Percentiles rank a stretch among this genome's conserved stretches.
These are phyloP conservation scores for Aspergillus brasiliensis DNA, from an alignment of 2,329 filamentous ascomycete genomes.

Conservation along the genomic window DNA sequence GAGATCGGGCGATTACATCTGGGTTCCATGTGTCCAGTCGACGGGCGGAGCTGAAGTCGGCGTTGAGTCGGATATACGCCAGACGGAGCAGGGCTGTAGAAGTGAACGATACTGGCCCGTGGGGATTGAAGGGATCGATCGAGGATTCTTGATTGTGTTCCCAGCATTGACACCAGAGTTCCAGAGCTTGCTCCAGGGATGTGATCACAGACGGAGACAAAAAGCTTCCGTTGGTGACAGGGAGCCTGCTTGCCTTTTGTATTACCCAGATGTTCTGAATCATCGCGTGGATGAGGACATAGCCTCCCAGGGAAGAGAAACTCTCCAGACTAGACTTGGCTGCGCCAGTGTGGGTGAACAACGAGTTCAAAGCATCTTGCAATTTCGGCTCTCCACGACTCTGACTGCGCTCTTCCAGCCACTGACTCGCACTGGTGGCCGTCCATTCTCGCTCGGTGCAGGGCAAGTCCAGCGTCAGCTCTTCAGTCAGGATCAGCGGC, in stretches of 20 bases:
- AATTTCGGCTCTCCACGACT: conserved; percentile 29
- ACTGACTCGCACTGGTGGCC: conserved; percentile 24
- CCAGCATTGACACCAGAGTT: conserved; percentile 41
- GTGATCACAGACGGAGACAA: conserved; percentile 28
- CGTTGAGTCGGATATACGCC: conserved; percentile 38
- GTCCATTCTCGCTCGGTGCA: conserved; percentile 39
- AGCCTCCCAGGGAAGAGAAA: conserved; percentile 36
- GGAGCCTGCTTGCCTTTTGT: conserved; percentile 34
- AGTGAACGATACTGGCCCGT: conserved; percentile 38
- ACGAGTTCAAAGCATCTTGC: conserved; percentile 29
- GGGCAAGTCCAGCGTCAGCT: conserved; percentile 33
- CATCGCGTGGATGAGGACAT: conserved; percentile 36
- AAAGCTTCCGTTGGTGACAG: conserved; percentile 23
- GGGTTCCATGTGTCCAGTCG: conserved; percentile 37
- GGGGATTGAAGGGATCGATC: conserved; percentile 36
- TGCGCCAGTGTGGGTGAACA: conserved; percentile 24
- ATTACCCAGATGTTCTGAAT: conserved; percentile 39
- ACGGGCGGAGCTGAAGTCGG: conserved; percentile 36
- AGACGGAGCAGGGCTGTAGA: conserved; percentile 36
- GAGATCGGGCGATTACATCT: conserved; percentile 32
- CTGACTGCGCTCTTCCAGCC: conserved; percentile 29
- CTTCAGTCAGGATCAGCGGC: conserved; percentile 34
- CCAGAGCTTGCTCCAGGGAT: conserved; percentile 34
- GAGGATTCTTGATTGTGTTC: conserved; percentile 40
- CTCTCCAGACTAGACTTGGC: conserved; percentile 23